Base-by-base conservation (phyloP, 2,329 filamentous ascomycete species). In the Alternaria sp. region DNA sequence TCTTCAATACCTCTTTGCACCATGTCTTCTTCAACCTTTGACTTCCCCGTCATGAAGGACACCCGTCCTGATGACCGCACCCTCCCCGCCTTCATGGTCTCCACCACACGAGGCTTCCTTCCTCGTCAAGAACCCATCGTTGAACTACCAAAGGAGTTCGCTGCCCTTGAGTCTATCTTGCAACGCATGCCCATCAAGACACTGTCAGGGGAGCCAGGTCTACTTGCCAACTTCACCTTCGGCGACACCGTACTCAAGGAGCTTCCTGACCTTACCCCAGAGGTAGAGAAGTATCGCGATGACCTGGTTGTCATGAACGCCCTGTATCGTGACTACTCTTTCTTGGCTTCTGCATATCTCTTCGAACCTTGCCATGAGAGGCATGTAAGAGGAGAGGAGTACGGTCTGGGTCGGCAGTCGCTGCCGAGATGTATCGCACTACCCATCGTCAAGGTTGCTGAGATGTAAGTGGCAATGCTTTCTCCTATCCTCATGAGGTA, bases 341-440 rank as follows among this genome's bases (percentile, higher is more conserved):
- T 97, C 84, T 83, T 97, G 28, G 91, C 93, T 6, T 96, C 92
- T 23, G 92, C 93, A 0, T 97, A 97, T 78, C 85, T 97, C 28
- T 88, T 97, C 28, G 94, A 97, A 84, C 94, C 94, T 11, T 97
- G 94, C 79, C 94, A 96, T 81, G 86, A 93, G 82, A 87, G 90
- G 64, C 90, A 87, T 79, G 82, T 83, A 64, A 83, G 83, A 50
- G 91, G 90, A 0, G 89, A 92, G 77, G 85, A 85, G 1, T 97
- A 97, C 77, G 93, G 93, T 0, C 82, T 97, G 47, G 93, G 89
- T 4, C 84, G 93, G 47, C 87, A 93, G 63, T 84, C 87, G 21
- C 81, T 97, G 71, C 94, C 94, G 1, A 85, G 86, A 55, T 87
- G 88, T 72, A 89, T 97, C 71, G 88, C 93, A n/a, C 83, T 90